A percentile compares a stretch with the other conserved stretches of the same genome.
These are phyloP conservation scores for Xylaria bambusicola DNA, from an alignment of 495 filamentous ascomycete species.

Conservation along the genomic window DNA sequence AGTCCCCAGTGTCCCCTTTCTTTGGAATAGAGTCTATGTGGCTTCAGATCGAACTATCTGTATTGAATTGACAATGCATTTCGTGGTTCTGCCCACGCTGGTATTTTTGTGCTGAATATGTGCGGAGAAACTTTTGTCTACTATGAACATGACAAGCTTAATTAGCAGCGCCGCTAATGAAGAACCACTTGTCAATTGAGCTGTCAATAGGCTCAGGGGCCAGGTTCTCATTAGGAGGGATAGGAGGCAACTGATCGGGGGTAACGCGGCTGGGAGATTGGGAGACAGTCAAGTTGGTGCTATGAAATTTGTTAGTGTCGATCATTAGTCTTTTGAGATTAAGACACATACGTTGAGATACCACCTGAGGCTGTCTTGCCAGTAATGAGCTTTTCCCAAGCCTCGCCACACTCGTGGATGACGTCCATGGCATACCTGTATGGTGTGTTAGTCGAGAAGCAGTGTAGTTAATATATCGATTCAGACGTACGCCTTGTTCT, in stretches of 20 bases:
- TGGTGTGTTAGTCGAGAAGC: constrained; percentile 26
- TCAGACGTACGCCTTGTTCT: constrained; percentile 86
- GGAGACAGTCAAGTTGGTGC: constrained; percentile 74
- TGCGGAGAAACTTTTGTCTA: constrained; percentile 28
- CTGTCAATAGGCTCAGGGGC: constrained; percentile 86
- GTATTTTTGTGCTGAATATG: background rate
- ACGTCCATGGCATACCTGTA: constrained; percentile 86
- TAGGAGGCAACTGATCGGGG: constrained; percentile 63
- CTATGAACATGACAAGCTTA: constrained; percentile 44
- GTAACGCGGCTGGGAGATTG: constrained; percentile 69
- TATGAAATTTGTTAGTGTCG: constrained; percentile 45
- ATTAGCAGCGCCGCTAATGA: constrained; percentile 95
- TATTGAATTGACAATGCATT: background rate
- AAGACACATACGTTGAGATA: constrained; percentile 76
- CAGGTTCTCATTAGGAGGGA: constrained; percentile 76
- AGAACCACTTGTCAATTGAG: constrained; percentile 99
- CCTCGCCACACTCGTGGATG: constrained; percentile 91
- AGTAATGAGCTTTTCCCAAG: constrained; percentile 93
- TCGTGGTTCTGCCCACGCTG: background rate
- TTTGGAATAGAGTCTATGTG: background rate
- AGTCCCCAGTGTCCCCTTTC: background rate
- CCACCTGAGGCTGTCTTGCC: constrained; percentile 78
- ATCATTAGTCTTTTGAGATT: background rate
- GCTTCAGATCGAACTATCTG: background rate
- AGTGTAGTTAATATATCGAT: background rate